Base-by-base conservation (phyloP, 345 rosid species). In the Cardamine chenopodiifolia region DNA sequence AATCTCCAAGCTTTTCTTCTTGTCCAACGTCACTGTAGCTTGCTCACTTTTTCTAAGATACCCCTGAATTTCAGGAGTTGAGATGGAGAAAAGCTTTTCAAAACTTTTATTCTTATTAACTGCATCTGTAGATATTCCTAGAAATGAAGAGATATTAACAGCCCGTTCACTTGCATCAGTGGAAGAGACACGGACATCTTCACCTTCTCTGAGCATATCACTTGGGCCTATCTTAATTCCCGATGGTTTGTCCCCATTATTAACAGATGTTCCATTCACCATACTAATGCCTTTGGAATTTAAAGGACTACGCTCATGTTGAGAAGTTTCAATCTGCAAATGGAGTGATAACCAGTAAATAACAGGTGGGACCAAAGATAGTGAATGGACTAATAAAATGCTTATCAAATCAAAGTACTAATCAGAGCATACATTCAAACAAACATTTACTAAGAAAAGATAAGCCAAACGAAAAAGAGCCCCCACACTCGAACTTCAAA, bases 321-420 rank as follows among this genome's bases (percentile, higher is more conserved):
- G 89, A 73, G 81, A 71, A 83, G 73, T 75, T 59, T 82, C 84
- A 83, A 37, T 85, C 99, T 90, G 70, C 73, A 78, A 66, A 80
- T 29, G 71, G 57, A 62, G 82, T 22, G 40, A 52, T 40, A 65
- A 72, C 58, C 26, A 78, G 44, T 59, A 57, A 71, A 32, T 52
- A 52, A 64, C 13, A 40, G 49, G 77, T 40, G 49, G 10, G 0
- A 49, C 28, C 17, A 64, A 55, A 71, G 45, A 19, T 47, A 71
- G 55, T 28, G 54, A 31, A 59, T 59, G 56, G 35, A 52, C 13
- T 22, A 28, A n/a, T 42, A 52, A 68, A 10, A 28, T 34, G 56
- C 35, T 58, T 17, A 11, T 71, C 15, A 77, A 64, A 66, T 22
- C 1, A 50, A 17, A 55, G 26, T 50, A 72, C 28, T 45, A 70